A percentile compares a stretch with the other conserved stretches of the same genome.
These are phyloP conservation scores for Alternaria longipes DNA, from an alignment of 2,329 filamentous ascomycete genomes.

Conservation along the genomic window DNA sequence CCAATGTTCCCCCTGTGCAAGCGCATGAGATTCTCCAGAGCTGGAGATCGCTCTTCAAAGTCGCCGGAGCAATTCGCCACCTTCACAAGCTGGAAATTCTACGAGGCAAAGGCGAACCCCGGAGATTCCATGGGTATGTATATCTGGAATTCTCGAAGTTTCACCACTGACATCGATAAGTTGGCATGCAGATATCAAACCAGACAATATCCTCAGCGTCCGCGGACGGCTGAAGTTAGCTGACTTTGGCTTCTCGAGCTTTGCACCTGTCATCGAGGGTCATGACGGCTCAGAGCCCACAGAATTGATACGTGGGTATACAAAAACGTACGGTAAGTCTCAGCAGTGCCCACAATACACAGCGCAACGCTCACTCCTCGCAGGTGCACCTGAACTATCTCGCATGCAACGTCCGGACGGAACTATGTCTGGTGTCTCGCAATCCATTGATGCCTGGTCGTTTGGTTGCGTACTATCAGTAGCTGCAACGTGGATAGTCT, in stretches of 20 bases:
- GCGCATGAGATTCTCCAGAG: slow-evolving; percentile 38
- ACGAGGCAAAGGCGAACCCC: not conserved
- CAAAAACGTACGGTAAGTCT: no score
- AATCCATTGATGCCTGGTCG: slow-evolving; percentile 54
- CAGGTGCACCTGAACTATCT: slow-evolving; percentile 21
- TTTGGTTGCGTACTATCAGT: slow-evolving; percentile 51
- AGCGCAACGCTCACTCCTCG: no score
- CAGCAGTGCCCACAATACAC: no score
- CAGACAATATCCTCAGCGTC: slow-evolving; percentile 55
- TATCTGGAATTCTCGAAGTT: no score
- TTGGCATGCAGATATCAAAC: slow-evolving; percentile 58
- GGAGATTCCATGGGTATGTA: not conserved
- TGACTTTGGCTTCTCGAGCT: slow-evolving; percentile 50
- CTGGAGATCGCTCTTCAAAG: slow-evolving; percentile 44
- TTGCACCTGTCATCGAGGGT: slow-evolving; percentile 18
- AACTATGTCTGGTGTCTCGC: slow-evolving; percentile 17
- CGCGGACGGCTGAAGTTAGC: slow-evolving; percentile 50
- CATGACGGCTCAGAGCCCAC: slow-evolving; percentile 2
- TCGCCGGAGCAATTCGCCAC: slow-evolving; percentile 40
- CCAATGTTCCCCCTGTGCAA: slow-evolving; percentile 36
- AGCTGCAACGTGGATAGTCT: slow-evolving; percentile 39
- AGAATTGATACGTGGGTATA: no score
- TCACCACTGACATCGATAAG: not conserved
- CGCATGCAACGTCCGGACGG: slow-evolving; percentile 21
- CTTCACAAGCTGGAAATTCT: slow-evolving; percentile 34